Evolutionary conservation across 2,329 filamentous ascomycete species (phyloP).

Genomic region (Colletotrichum eremochloae): DNA sequence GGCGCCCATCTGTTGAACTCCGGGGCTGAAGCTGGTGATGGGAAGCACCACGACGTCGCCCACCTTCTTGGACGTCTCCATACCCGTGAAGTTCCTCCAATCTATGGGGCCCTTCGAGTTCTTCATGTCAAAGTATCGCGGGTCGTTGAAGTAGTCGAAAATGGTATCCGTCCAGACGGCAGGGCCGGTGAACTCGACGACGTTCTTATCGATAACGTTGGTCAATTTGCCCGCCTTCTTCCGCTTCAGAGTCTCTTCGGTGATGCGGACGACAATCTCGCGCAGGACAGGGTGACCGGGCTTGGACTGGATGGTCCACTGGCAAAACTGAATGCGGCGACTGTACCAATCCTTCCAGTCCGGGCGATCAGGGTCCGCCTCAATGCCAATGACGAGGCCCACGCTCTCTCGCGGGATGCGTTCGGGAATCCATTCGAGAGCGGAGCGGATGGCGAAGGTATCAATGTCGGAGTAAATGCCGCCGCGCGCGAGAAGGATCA

Average conservation of each 20-base stretch:
- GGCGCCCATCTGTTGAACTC: slow-evolving; percentile 92
- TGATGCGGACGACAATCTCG: slow-evolving; percentile 89
- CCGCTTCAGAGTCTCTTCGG: slow-evolving; percentile 80
- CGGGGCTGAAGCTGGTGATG: slow-evolving; percentile 97
- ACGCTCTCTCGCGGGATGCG: slow-evolving; percentile 82
- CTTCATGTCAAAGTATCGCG: slow-evolving; percentile 86
- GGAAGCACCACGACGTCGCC: slow-evolving; percentile 94
- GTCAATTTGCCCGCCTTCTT: slow-evolving; percentile 77
- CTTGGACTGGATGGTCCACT: slow-evolving; percentile 98
- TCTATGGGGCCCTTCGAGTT: slow-evolving; percentile 80
- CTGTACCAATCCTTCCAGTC: slow-evolving; percentile 98
- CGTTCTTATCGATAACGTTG: slow-evolving; percentile 72
- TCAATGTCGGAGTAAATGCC: slow-evolving; percentile 92
- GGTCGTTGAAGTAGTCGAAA: slow-evolving; percentile 94
- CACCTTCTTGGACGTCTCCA: slow-evolving; percentile 85
- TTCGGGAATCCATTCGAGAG: slow-evolving; percentile 87
- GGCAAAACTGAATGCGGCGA: slow-evolving; percentile 95
- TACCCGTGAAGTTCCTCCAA: slow-evolving; percentile 90
- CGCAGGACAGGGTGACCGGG: slow-evolving; percentile 92
- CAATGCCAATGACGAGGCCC: slow-evolving; percentile 92
- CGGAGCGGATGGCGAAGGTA: slow-evolving; percentile 85
- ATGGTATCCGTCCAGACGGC: slow-evolving; percentile 94
- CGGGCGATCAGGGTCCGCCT: slow-evolving; percentile 91
- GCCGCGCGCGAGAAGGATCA: slow-evolving; percentile 73
- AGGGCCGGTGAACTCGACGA: slow-evolving; percentile 95